Conservation (phyloP, 2,329 filamentous ascomycete genomes). For the Cladosporium halotolerans region DNA sequence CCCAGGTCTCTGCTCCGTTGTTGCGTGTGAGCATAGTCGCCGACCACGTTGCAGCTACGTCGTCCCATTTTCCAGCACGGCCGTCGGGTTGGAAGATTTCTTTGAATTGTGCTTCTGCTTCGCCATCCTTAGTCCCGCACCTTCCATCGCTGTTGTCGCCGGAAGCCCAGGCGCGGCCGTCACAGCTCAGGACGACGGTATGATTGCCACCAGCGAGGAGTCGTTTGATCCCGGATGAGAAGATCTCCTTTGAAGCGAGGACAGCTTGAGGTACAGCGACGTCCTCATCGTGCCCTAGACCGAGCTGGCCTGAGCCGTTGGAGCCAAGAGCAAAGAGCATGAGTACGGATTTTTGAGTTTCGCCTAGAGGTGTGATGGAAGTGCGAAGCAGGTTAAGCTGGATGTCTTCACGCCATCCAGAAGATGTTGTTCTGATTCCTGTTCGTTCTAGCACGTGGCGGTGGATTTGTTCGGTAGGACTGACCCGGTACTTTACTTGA, state of each 20-base stretch:
- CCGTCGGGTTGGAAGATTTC: neutral
- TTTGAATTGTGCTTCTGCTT: constrained; percentile 11
- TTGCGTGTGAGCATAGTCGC: constrained; percentile 54
- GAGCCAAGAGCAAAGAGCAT: constrained; percentile 39
- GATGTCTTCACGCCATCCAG: too few species aligned
- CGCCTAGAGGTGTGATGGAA: too few species aligned
- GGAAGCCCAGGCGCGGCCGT: constrained; percentile 57
- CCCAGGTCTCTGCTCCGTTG: constrained; percentile 47
- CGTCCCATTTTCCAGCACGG: neutral
- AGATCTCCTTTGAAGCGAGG: neutral
- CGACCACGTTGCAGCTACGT: constrained; percentile 68
- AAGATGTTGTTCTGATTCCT: too few species aligned
- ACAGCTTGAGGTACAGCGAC: constrained; percentile 27
- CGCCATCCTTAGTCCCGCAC: constrained; percentile 26
- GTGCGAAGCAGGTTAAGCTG: too few species aligned
- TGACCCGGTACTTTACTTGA: neutral
- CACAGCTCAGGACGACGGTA: constrained; percentile 62
- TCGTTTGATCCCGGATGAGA: constrained; percentile 13
- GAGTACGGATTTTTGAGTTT: neutral
- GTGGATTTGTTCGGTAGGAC: too few species aligned
- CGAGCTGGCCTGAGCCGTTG: constrained; percentile 48
- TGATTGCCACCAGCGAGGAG: constrained; percentile 76
- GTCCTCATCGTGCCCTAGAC: constrained; percentile 40
- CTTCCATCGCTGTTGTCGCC: constrained; percentile 53
- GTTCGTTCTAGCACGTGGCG: too few species aligned